Evolutionary conservation across 169 alveolate species (phyloP), one percentile per base, ranked within the genome.

Genomic region (Eimeria nieschulzi): DNA sequence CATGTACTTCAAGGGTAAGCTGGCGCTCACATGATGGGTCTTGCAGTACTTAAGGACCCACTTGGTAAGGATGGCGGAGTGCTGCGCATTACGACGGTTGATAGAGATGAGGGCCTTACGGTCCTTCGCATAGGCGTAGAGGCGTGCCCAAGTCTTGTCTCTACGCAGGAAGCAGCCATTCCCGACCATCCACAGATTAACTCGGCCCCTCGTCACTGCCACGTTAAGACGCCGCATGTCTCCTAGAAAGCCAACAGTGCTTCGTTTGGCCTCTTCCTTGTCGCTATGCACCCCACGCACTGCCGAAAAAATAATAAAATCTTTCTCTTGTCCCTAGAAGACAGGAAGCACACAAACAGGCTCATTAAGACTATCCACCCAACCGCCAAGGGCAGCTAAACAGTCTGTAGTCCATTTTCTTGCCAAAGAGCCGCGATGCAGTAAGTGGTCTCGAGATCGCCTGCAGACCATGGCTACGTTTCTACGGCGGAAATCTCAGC

Each of bases 161-260:
- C 82, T 70, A 75, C 83, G 63, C 61, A 93, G 90, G 73, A 84
- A 90, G 85, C 93, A 91, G 64, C 94, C 95, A 39, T 93, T 96
- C 33, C 94, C 94, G 19, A 92, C 92, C 71, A 92, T 51, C 93
- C 92, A 94, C 54, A 94, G 83, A 23, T 87, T 80, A 8, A 71
- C 55, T 2, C 95, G 93, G 26, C 93, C 96, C 8, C 96, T 82
- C 53, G 96, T 94, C 83, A 94, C 63, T 53, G 95, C 96, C 90
- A 94, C 96, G 39, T 94, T 94, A 71, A 94, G 91, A 19, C 96
- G 92, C 15, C 96, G 56, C 79, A 54, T 84, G 85, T 94, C 96
- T 8, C 91, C 92, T 71, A 92, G 61, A 68, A 94, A 94, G 15
- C 96, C 96, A n/a, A 94, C 83, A 19, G 91, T 64, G 26, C 71